Percentiles rank a stretch among this genome's conserved stretches.
Conservation (phyloP, 2,329 filamentous ascomycete genomes). For the Penicillium sp. region DNA sequence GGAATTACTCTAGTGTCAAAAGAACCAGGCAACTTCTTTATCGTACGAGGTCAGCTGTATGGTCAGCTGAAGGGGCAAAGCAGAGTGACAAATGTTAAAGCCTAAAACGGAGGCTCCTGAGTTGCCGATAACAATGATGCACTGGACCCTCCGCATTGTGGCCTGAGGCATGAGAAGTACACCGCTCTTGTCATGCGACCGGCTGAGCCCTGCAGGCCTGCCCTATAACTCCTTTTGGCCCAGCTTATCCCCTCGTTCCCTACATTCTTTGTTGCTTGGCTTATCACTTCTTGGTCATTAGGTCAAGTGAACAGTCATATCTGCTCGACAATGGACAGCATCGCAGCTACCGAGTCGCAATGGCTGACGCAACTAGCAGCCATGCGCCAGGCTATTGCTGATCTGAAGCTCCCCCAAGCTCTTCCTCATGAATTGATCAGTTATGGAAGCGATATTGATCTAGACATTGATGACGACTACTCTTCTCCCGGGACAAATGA, state of each 20-base stretch:
- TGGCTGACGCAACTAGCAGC: conserved; percentile 78
- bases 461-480: conserved; percentile 56
- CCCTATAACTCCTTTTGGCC: conserved; percentile 9
- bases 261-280: background rate
- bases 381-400: conserved; percentile 77
- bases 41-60: background rate
- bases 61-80: conserved; percentile 2
- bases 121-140: conserved; percentile 10
- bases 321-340: conserved; percentile 18
- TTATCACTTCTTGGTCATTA: background rate
- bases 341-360: conserved; percentile 45
- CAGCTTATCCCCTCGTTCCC: conserved; percentile 5
- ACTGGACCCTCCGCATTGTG: conserved; percentile 9
- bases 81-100: conserved; percentile 11
- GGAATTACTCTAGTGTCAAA: background rate
- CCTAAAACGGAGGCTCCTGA: conserved; percentile 7
- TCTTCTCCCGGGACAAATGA: conserved; percentile 56
- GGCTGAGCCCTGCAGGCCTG: conserved; percentile 8
- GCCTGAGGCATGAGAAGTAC: conserved; percentile 8
- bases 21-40: background rate
- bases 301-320: background rate
- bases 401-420: conserved; percentile 53
- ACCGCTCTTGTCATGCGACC: conserved; percentile 14
- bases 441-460: conserved; percentile 48
- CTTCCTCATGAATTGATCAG: conserved; percentile 33